Conservation (phyloP, 148 eudicot species). For the Rhododendron vialii region DNA sequence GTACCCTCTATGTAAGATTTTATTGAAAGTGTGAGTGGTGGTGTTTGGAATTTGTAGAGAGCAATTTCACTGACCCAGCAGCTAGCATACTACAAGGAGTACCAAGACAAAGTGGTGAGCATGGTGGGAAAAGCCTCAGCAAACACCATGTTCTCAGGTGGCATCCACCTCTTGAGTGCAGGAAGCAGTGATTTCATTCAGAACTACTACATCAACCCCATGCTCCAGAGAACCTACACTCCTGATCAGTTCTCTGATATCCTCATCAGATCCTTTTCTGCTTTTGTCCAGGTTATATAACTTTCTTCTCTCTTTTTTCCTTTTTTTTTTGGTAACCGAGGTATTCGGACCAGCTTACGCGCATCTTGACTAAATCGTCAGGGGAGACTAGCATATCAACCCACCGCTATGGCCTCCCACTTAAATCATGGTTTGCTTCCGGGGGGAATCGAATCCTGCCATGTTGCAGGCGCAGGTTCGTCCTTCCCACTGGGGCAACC, state of each 20-base stretch:
- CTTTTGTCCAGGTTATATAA: constrained; percentile 52
- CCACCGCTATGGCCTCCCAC: too few relatives aligned
- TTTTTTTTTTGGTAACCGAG: too few relatives aligned
- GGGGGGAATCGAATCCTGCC: too few relatives aligned
- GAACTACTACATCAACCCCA: constrained; percentile 73
- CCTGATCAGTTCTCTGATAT: constrained; percentile 62
- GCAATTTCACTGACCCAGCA: constrained; percentile 65
- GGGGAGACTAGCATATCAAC: too few relatives aligned
- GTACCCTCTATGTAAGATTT: background rate
- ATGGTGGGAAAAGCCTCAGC: constrained; percentile 68
- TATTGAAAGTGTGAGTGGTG: background rate
- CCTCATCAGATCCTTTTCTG: constrained; percentile 53
- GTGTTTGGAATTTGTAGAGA: constrained; percentile 34
- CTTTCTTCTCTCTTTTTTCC: background rate
- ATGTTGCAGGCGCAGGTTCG: too few relatives aligned
- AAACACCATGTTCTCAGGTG: constrained; percentile 56
- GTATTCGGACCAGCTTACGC: too few relatives aligned
- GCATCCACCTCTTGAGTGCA: constrained; percentile 78
- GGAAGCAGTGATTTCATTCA: constrained; percentile 88
- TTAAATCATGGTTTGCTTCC: too few relatives aligned
- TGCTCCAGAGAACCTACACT: constrained; percentile 42
- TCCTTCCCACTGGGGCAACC: too few relatives aligned
- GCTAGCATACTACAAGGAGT: constrained; percentile 64
- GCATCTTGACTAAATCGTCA: too few relatives aligned
- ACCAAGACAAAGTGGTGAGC: constrained; percentile 54